Base-by-base conservation (phyloP, 1,139 yeast species). In the Hyphopichia wangnamkhiaoensis region DNA sequence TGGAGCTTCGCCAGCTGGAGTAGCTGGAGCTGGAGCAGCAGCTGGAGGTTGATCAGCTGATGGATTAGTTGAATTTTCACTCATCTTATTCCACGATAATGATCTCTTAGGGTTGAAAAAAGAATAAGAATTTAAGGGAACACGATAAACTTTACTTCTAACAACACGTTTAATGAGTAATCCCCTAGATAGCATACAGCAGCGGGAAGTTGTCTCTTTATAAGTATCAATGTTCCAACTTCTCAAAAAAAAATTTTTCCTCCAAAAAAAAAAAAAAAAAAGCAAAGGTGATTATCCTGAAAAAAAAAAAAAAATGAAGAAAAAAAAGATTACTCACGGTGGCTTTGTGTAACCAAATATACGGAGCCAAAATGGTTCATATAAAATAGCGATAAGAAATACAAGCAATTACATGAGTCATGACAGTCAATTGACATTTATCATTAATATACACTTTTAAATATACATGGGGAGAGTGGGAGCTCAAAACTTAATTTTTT, bases 131-230 rank as follows among this genome's bases (percentile, higher is more conserved):
- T 10, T 21, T 10, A 10, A 21, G 24, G 12, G 5, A 8, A 8
- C 17, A 5, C 15, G 20, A 28, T 28, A 15, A n/a, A 28, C 31
- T 28, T n/a, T 18, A 30, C 41, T 41, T 25, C 37, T 38, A 34
- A 40, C 36, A 37, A 36, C 37, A 34, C 45, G 45, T 43, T 44
- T 46, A 33, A 50, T 33, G 47, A 54, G 54, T 37, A 46, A 43
- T 50, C 54, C 52, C 38, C 52, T 48, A 42, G 45, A 41, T 40
- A 50, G 53, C 62, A 58, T 57, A 48, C 47, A 54, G 36, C 35
- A 37, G 29, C n/a, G n/a, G n/a, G n/a, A n/a, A n/a, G n/a, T n/a
- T n/a, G n/a, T n/a, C n/a, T n/a, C n/a, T n/a, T n/a, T n/a, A n/a
- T n/a, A 21, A 7, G 10, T 21, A 21, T 21, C 7, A 10, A 10